These are phyloP conservation scores for Toxicodendron radicans DNA, from an alignment of 345 rosid genomes.

Conservation along the genomic window DNA sequence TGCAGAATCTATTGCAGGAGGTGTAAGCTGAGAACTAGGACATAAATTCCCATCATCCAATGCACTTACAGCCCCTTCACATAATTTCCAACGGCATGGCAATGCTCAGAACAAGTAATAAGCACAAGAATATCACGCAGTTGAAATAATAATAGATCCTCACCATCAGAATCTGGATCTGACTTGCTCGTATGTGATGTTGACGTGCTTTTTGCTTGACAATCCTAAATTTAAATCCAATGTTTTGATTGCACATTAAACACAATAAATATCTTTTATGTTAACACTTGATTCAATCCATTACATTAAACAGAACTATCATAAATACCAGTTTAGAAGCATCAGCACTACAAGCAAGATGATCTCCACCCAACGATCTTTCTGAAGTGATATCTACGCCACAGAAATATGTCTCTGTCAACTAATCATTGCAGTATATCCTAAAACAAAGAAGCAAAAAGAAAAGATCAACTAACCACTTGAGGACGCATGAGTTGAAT, in stretches of 20 bases:
- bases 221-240: slow-evolving; percentile 34
- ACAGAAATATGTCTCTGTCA: slow-evolving; percentile 17
- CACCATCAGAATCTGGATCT: slow-evolving; percentile 75
- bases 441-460: not conserved
- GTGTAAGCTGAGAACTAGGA: slow-evolving; percentile 44
- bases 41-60: slow-evolving; percentile 50
- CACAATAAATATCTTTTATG: not conserved
- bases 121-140: slow-evolving; percentile 18
- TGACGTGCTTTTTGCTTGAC: slow-evolving; percentile 42
- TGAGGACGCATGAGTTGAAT: slow-evolving; percentile 34
- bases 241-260: not conserved
- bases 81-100: slow-evolving; percentile 23
- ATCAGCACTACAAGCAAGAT: slow-evolving; percentile 27
- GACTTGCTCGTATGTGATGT: slow-evolving; percentile 50
- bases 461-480: slow-evolving; percentile 32
- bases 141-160: slow-evolving; percentile 32
- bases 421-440: not conserved
- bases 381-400: slow-evolving; percentile 43
- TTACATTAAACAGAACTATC: not conserved
- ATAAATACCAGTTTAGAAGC: slow-evolving; percentile 49
- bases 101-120: slow-evolving; percentile 25
- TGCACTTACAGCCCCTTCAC: slow-evolving; percentile 65
- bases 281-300: not conserved
- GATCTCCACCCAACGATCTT: slow-evolving; percentile 38
- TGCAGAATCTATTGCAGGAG: slow-evolving; percentile 36